Conservation (phyloP, 179 eudicot species). For the Camellia oleifera region DNA sequence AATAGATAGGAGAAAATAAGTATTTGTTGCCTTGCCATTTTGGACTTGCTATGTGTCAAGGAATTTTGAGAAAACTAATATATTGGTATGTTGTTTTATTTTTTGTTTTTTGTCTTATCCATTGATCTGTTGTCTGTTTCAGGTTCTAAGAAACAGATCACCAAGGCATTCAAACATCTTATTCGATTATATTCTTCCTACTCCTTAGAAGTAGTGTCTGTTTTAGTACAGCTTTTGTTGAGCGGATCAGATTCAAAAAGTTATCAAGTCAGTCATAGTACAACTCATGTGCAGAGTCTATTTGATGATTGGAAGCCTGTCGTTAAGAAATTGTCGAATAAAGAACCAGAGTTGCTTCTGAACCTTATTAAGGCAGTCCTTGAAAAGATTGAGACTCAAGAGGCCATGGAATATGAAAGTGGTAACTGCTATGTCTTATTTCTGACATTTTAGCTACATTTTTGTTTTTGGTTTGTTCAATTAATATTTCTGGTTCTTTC, state of each 20-base stretch:
- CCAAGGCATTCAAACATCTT: slow-evolving; percentile 43
- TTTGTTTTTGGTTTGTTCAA: neutral
- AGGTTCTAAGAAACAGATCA: slow-evolving; percentile 67
- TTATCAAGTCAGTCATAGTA: slow-evolving; percentile 27
- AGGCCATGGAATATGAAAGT: slow-evolving; percentile 31
- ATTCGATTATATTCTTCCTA: slow-evolving; percentile 64
- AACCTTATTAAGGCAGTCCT: slow-evolving; percentile 58
- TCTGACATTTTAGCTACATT: neutral
- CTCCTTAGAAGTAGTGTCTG: slow-evolving; percentile 61
- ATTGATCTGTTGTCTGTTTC: slow-evolving; percentile 20
- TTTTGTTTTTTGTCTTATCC: neutral
- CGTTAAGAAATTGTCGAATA: slow-evolving; percentile 55
- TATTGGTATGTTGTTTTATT: neutral
- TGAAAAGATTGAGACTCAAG: slow-evolving; percentile 54
- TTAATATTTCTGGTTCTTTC: neutral
- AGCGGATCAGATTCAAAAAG: slow-evolving; percentile 43
- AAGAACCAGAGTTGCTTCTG: slow-evolving; percentile 65
- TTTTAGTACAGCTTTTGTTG: slow-evolving; percentile 59
- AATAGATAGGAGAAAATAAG: neutral
- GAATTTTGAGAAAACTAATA: neutral
- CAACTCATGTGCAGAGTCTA: slow-evolving; percentile 35
- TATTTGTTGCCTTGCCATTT: neutral
- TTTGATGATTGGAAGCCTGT: slow-evolving; percentile 79
- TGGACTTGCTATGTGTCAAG: neutral
- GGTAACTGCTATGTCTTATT: slow-evolving; percentile 40